Evolutionary conservation across 2,329 filamentous ascomycete species (phyloP), one percentile per base, ranked within the genome.

Genomic region (Cordyceps cateniannulata): DNA sequence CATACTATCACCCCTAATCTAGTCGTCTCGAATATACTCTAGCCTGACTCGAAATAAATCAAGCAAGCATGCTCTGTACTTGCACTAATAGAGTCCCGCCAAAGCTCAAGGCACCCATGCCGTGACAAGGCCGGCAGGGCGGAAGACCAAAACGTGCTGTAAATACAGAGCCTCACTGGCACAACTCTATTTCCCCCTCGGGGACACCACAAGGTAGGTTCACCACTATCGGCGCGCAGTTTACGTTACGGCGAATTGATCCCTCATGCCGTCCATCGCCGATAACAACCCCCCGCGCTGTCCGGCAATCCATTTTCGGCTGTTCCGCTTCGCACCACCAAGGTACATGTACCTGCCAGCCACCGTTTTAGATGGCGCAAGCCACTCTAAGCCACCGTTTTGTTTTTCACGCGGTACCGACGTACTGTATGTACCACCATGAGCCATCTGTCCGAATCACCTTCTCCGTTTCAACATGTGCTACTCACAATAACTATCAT

Each of bases 231-330:
- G n/a, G 14, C 12, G 16, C 47, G 27, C 47, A 18, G 47, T 18
- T 51, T 51, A 32, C n/a, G 49, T 38, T 54, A 32, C 40, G 24
- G 52, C 2, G 10, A 35, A 12, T 35, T 35, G 10, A n/a, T 10
- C 10, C 32, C 27, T 53, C 32, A 27, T 12, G 8, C 9, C 16
- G 40, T 20, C 24, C 51, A 3, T 14, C 24, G 16, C 25, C 1
- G 40, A 45, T 48, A 24, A 38, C 27, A 20, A 18, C 27, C 16
- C 44, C 35, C 47, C 12, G 48, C 18, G 35, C 18, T 50, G 56
- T 20, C 56, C 47, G 56, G 56, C n/a, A 59, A 25, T 59, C 56
- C 56, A 45, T 59, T 51, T 59, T 59, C 56, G 56, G 56, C 47
- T 51, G 12, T 51, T 59, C 47, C 56, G 47, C 38, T 51, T 20